Percentiles rank a stretch among this genome's conserved stretches.
Evolutionary conservation across 2,329 filamentous ascomycete species (phyloP).

Genomic region (Fusarium circinatum): DNA sequence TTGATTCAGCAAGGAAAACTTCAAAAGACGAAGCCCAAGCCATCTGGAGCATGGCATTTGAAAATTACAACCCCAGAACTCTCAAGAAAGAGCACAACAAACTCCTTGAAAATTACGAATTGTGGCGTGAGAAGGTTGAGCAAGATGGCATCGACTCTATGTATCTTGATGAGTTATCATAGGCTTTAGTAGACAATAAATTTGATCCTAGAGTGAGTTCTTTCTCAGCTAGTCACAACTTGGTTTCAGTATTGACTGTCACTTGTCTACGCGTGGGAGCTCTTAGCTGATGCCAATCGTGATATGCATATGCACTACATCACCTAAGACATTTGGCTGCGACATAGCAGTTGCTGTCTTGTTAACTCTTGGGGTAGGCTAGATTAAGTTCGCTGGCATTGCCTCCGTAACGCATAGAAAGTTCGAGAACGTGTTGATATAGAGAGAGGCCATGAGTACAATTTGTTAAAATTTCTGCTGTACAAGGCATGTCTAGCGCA

Average conservation of each 20-base stretch:
- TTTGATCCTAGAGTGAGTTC: too few species aligned
- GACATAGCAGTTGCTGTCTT: not conserved
- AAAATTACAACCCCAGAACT: not conserved
- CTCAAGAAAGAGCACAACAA: not conserved
- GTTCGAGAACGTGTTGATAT: not conserved
- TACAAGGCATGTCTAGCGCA: too few species aligned
- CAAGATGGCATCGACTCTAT: not conserved
- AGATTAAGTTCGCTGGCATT: accelerated
- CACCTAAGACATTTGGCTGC: too few species aligned
- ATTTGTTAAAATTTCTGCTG: not conserved
- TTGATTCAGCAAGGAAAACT: conserved; percentile 13
- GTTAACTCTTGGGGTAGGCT: not conserved
- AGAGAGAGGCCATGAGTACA: not conserved
- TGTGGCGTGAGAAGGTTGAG: not conserved
- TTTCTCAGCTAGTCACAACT: accelerated
- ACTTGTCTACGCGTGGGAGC: not conserved
- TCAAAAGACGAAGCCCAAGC: conserved; percentile 12
- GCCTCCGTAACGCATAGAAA: not conserved
- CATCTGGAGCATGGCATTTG: conserved; percentile 25
- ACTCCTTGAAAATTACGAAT: not conserved
- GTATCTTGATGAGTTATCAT: not conserved
- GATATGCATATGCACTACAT: not conserved
- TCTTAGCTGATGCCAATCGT: too few species aligned
- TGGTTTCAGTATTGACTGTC: not conserved
- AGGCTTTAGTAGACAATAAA: not conserved